Percentiles rank a stretch among this genome's conserved stretches.
Evolutionary conservation across 2,329 filamentous ascomycete genomes (phyloP).

Genomic region (Thelonectria discophora): DNA sequence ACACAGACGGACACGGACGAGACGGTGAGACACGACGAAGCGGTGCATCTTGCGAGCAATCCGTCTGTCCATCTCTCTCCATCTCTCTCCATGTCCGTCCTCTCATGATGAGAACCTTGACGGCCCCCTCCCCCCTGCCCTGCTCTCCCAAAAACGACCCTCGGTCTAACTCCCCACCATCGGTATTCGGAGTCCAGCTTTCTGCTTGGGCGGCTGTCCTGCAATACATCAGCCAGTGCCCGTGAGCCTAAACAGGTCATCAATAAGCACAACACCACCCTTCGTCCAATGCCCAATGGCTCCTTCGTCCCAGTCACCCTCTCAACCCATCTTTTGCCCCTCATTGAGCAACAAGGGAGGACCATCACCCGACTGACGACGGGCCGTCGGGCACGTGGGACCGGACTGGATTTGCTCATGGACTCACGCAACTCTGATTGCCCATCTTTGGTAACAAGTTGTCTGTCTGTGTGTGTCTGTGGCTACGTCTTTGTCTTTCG

Average conservation of each 20-base stretch:
- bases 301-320: constrained; percentile 19
- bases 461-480: too few species aligned
- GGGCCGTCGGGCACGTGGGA: constrained; percentile 37
- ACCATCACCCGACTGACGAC: constrained; percentile 36
- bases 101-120: constrained; percentile 21
- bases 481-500: constrained; percentile 9
- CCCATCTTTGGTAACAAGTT: background rate
- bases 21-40: too few species aligned
- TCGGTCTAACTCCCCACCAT: constrained; percentile 19
- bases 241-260: constrained; percentile 1
- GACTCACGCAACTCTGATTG: constrained; percentile 18
- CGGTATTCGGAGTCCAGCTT: constrained; percentile 15
- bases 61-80: too few species aligned
- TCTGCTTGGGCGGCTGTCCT: background rate
- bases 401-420: background rate
- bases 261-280: constrained; percentile 26
- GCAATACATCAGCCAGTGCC: background rate
- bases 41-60: too few species aligned
- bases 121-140: background rate
- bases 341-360: constrained; percentile 23
- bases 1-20: too few species aligned
- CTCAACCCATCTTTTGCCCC: too few species aligned
- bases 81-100: too few species aligned
- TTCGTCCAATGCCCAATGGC: constrained; percentile 10
- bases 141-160: background rate